Percentiles rank a stretch among this genome's conserved stretches.
These are phyloP conservation scores for Rhododendron simsii DNA, from an alignment of 148 eudicot species.

Conservation along the genomic window DNA sequence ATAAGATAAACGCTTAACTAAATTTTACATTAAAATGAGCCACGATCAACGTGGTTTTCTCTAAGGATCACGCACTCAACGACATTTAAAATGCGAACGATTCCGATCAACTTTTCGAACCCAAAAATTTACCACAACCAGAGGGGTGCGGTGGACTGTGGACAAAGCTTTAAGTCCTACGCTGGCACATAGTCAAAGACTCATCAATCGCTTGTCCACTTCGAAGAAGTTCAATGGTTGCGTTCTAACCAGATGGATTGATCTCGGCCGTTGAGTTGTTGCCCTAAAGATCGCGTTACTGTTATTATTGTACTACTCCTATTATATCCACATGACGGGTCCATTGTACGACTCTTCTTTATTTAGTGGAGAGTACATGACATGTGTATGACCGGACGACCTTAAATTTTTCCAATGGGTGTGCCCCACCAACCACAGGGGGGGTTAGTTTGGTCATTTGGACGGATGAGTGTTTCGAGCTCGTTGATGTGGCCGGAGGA, in stretches of 20 bases:
- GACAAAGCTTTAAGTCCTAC: not conserved
- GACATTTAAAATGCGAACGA: not conserved
- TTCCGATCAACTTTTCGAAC: no score
- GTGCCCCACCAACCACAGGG: not conserved
- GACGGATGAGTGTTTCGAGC: not conserved
- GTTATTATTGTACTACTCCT: not conserved
- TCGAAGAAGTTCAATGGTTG: not conserved
- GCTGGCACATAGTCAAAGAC: not conserved
- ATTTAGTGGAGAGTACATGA: not conserved
- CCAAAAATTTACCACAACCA: no score
- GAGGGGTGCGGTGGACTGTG: not conserved
- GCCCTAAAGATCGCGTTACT: not conserved
- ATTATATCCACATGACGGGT: not conserved
- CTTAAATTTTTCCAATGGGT: not conserved
- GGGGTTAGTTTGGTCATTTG: not conserved
- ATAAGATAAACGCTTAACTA: no score
- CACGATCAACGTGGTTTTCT: no score
- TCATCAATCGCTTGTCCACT: constrained; percentile 10
- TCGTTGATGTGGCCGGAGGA: no score
- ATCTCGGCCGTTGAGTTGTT: not conserved
- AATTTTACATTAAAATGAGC: no score
- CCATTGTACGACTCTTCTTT: not conserved
- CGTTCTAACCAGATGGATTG: not conserved
- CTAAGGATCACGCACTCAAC: no score
- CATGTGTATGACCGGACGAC: not conserved